Conservation (phyloP, 495 filamentous ascomycete genomes). For the Baudoinia panamericana region DNA sequence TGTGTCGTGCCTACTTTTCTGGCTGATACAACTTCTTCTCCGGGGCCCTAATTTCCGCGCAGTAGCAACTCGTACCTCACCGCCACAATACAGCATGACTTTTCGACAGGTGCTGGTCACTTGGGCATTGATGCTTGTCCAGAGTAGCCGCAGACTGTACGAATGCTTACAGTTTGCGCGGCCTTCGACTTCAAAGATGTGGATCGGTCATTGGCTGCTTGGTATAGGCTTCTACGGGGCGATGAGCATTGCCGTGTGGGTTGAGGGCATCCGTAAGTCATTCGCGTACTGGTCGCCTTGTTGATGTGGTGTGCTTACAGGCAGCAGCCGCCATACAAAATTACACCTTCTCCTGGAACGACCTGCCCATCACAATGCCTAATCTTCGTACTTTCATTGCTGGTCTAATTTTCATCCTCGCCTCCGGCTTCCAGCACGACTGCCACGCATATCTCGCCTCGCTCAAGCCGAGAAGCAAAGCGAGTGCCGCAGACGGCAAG, state of each 20-base stretch:
- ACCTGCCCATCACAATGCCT: conserved; percentile 31
- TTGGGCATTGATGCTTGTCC: conserved; percentile 59
- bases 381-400: conserved; percentile 47
- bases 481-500: background rate
- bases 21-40: conserved; percentile 52
- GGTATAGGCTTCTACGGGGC: conserved; percentile 66
- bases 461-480: conserved; percentile 34
- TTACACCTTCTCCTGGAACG: conserved; percentile 8
- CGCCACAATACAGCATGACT: conserved; percentile 37
- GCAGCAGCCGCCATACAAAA: conserved; percentile 8
- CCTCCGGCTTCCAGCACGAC: conserved; percentile 66
- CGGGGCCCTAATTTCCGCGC: conserved; percentile 40
- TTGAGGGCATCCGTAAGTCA: conserved; percentile 63
- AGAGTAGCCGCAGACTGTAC: conserved; percentile 59
- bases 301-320: background rate
- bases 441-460: conserved; percentile 69
- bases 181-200: conserved; percentile 61
- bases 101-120: conserved; percentile 51
- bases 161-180: conserved; percentile 52
- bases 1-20: conserved; percentile 58
- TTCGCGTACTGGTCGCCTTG: background rate
- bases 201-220: conserved; percentile 64
- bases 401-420: conserved; percentile 54
- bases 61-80: conserved; percentile 23
- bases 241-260: conserved; percentile 65